Conservation (phyloP, 1,284 basidiomycete species). For the Cutaneotrichosporon dermatis region DNA sequence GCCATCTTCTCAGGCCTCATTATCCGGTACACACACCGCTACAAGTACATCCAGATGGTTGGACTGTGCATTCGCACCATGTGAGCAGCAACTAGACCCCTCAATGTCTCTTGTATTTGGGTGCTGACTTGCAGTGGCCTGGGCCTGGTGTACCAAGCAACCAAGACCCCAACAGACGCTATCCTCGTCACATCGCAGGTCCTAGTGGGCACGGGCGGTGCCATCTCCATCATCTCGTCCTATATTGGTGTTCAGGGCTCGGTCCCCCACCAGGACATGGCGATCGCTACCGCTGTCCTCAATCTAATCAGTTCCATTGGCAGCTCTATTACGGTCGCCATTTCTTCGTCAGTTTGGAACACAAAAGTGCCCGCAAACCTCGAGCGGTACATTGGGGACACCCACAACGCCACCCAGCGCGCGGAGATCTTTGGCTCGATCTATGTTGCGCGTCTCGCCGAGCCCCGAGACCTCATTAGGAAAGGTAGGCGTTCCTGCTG, state of each 20-base stretch:
- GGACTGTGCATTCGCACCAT: constrained; percentile 29
- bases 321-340: constrained; percentile 3
- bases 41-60: constrained; percentile 38
- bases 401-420: constrained; percentile 25
- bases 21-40: constrained; percentile 43
- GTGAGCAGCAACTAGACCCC: not conserved
- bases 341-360: constrained; percentile 8
- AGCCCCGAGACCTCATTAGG: constrained; percentile 29
- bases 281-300: constrained; percentile 7
- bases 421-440: constrained; percentile 36
- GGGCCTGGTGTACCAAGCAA: constrained; percentile 11
- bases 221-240: constrained; percentile 38
- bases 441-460: constrained; percentile 24
- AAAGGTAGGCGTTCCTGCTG: not conserved
- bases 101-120: not conserved
- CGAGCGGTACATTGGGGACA: constrained; percentile 27
- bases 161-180: constrained; percentile 13
- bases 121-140: not conserved
- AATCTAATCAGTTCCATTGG: constrained; percentile 12
- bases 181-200: constrained; percentile 37
- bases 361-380: constrained; percentile 28
- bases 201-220: constrained; percentile 21
- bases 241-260: constrained; percentile 17
- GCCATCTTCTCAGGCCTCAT: constrained; percentile 39
- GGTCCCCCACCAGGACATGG: constrained; percentile 11